phyloP scores from a whole-genome alignment of 2,329 filamentous ascomycete species.

The Aspergillus sp. region DNA sequence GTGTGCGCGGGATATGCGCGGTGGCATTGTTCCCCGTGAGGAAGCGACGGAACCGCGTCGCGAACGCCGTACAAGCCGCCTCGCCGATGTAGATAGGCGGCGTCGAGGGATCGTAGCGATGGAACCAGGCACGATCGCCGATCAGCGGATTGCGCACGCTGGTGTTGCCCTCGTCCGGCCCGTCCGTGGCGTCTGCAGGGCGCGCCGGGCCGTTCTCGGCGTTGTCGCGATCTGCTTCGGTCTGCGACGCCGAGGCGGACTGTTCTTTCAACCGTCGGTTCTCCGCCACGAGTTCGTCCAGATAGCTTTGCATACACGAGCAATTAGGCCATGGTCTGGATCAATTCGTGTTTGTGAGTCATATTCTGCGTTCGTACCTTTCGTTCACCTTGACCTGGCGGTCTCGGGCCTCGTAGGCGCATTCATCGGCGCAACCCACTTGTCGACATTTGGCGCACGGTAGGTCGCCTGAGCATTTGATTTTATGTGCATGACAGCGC shows the following conservation, averaged over 20 bases:
- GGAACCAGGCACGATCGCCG: slow-evolving; percentile 39
- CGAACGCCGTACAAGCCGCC: slow-evolving; percentile 42
- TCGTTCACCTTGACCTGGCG: slow-evolving; percentile 43
- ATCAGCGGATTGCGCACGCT: slow-evolving; percentile 34
- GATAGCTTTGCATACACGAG: slow-evolving; percentile 24
- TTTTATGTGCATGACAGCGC: slow-evolving; percentile 48
- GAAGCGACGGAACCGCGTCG: slow-evolving; percentile 38
- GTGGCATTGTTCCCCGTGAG: slow-evolving; percentile 32
- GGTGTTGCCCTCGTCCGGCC: slow-evolving; percentile 26
- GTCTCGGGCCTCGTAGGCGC: slow-evolving; percentile 43
- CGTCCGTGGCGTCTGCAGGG: slow-evolving; percentile 22
- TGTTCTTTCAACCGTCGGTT: slow-evolving; percentile 33
- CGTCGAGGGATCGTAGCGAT: slow-evolving; percentile 34
- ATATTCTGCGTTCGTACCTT: slow-evolving; percentile 22
- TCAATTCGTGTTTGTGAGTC: not conserved
- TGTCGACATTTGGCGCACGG: slow-evolving; percentile 44
- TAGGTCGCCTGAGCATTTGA: slow-evolving; percentile 47
- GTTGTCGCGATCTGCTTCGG: slow-evolving; percentile 21
- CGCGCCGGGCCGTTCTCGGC: slow-evolving; percentile 17
- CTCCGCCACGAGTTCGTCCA: slow-evolving; percentile 35
- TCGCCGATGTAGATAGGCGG: slow-evolving; percentile 41
- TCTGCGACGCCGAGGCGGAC: slow-evolving; percentile 26
- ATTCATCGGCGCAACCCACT: slow-evolving; percentile 39
- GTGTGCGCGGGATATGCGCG: slow-evolving; percentile 34
- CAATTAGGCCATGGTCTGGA: not conserved